Base-by-base conservation (phyloP, 192 early-diverging fungal genomes). In the Coemansia sp. region DNA sequence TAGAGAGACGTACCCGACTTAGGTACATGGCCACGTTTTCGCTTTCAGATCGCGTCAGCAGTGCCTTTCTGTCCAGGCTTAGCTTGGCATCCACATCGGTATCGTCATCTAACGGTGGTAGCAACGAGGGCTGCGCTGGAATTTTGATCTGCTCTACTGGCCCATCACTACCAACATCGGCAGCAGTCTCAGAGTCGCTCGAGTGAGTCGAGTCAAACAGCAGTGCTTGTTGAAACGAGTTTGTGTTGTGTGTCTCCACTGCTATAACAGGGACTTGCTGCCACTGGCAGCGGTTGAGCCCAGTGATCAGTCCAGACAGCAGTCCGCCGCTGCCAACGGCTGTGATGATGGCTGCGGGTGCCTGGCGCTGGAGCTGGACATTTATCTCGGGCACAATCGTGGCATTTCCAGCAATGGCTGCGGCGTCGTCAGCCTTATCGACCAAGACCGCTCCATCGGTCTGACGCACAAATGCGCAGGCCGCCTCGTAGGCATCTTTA, bases 221-320 rank as follows among this genome's bases (percentile, higher is more conserved):
- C 17, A 89, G 84, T 11, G 89, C 76, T 17, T 84, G 78, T 64
- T 91, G 91, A 59, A 92, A 91, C 9, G 87, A 84, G 71, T 90
- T 90, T 50, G 87, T 88, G 48, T 89, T 88, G 75, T 90, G 87
- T 1, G 91, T 92, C 67, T 92, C 91, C 7, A 89, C 88, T 2
- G 91, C 89, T 76, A 92, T 86, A 4, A 91, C 74, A 32, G 91
- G 91, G 0, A 92, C 91, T 24, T 87, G 77, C 44, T 83, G 69
- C 91, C 91, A 90, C 0, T 78, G 84, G 51, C 80, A 81, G 51
- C 72, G 78, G 44, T 88, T 85, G 11, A 88, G 70, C 0, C 91
- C 91, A 27, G 82, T 78, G 61, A 92, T 85, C 11, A 92, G 60
- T 11, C 91, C 91, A 20, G 88, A 87, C 34, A 92, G 72, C 65